Percentiles rank a stretch among this genome's conserved stretches.
phyloP scores from a whole-genome alignment of 768 basidiomycete genomes.

The Podaxis mareebaensis region DNA sequence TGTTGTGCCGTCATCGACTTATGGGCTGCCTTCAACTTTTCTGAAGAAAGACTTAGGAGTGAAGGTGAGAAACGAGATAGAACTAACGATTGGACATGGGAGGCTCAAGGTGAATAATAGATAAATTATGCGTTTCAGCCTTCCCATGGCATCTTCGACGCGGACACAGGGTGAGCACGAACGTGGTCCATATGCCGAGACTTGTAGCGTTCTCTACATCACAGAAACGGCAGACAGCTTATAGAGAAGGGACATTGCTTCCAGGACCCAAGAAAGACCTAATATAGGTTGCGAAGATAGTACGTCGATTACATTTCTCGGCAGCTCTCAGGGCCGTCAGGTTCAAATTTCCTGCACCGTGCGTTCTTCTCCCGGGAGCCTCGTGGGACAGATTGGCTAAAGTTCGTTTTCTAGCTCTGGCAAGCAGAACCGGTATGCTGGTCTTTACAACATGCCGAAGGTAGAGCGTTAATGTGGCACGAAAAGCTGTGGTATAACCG shows the following conservation, averaged over 20 bases:
- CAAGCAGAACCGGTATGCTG: conserved; percentile 24
- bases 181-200: conserved; percentile 21
- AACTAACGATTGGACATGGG: conserved; percentile 37
- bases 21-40: conserved; percentile 35
- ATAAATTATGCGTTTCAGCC: conserved; percentile 23
- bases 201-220: conserved; percentile 21
- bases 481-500: conserved; percentile 25
- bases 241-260: conserved; percentile 20
- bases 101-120: conserved; percentile 37
- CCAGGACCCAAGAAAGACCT: conserved; percentile 24
- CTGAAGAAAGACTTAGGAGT: conserved; percentile 26
- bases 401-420: conserved; percentile 19
- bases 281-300: conserved; percentile 21
- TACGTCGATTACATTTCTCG: conserved; percentile 1
- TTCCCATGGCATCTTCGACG: not conserved
- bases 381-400: not conserved
- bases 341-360: conserved; percentile 6
- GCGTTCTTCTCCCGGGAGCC: not conserved
- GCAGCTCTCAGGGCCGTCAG: conserved; percentile 4
- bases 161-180: conserved; percentile 24
- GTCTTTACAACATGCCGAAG: not conserved
- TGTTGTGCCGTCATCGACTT: conserved; percentile 7
- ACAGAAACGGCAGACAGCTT: conserved; percentile 22
- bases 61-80: conserved; percentile 37
- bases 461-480: not conserved